Conservation (phyloP, 306 rosid genomes). For the Pterocarpus santalinus region DNA sequence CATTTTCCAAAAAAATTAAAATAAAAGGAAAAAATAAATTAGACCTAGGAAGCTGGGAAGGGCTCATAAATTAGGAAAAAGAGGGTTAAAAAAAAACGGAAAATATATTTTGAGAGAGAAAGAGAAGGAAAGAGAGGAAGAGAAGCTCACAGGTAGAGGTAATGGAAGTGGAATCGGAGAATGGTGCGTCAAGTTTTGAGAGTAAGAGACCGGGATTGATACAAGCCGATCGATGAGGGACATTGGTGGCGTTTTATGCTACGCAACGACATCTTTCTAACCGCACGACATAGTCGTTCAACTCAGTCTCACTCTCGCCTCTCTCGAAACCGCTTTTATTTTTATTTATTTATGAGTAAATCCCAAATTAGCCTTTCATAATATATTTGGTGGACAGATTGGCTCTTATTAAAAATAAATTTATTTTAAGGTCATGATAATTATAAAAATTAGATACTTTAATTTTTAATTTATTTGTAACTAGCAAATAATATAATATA, state of each 20-base stretch:
- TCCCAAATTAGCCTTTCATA: too few relatives aligned
- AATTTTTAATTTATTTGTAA: too few relatives aligned
- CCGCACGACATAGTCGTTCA: conserved; percentile 33
- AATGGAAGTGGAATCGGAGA: conserved; percentile 29
- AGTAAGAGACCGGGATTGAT: neutral
- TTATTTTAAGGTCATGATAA: too few relatives aligned
- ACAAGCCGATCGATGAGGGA: neutral
- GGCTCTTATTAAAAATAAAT: too few relatives aligned
- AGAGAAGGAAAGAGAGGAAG: neutral
- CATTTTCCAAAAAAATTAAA: neutral
- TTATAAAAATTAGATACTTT: too few relatives aligned
- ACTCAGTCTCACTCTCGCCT: neutral
- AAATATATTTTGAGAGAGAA: neutral
- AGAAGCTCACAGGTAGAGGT: conserved; percentile 24
- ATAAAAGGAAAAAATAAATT: neutral
- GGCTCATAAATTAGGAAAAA: neutral
- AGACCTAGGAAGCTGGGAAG: conserved; percentile 24
- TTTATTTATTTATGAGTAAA: too few relatives aligned
- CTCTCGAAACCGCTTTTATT: neutral
- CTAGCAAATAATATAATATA: too few relatives aligned
- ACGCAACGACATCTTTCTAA: neutral
- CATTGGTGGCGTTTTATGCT: conserved; percentile 2
- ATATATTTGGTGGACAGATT: too few relatives aligned
- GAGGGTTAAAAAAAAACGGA: neutral
- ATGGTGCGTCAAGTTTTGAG: conserved; percentile 13